These are phyloP conservation scores for Pholiota adiposa DNA, from an alignment of 1,284 basidiomycete species.

Conservation along the genomic window DNA sequence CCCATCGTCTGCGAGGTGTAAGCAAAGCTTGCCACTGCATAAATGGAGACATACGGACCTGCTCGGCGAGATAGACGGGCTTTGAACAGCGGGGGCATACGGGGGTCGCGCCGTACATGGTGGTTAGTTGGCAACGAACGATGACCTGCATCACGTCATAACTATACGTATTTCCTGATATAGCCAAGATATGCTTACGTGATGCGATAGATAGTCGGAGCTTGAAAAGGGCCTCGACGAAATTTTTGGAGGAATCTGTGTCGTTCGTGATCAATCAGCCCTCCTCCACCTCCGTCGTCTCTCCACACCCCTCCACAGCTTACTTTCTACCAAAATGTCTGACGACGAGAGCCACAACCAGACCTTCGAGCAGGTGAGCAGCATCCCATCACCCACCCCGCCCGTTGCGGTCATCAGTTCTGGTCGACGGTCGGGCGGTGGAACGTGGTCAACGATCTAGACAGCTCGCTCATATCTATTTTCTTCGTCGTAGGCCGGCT, in stretches of 20 bases:
- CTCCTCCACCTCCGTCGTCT: not conserved
- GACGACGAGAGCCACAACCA: conserved; percentile 93
- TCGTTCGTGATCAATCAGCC: conserved; percentile 24
- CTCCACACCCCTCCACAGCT: conserved; percentile 1
- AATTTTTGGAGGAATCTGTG: conserved; percentile 29
- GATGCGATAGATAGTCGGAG: conserved; percentile 29
- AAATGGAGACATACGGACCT: conserved; percentile 45
- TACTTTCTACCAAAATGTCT: conserved; percentile 62
- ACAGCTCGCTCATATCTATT: conserved; percentile 15
- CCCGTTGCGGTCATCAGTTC: not conserved
- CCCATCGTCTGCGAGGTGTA: conserved; percentile 64
- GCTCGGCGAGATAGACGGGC: conserved; percentile 80
- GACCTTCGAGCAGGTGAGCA: conserved; percentile 77
- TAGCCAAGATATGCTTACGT: conserved; percentile 26
- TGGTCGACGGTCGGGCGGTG: not conserved
- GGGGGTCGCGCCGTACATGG: conserved; percentile 52
- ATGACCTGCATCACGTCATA: not conserved
- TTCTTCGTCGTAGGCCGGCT: conserved; percentile 52
- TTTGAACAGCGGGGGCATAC: conserved; percentile 69
- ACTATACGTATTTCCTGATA: conserved; percentile 16
- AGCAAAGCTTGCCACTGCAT: conserved; percentile 5
- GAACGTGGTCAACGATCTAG: not conserved
- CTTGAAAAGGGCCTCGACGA: conserved; percentile 32
- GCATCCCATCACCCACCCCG: not conserved
- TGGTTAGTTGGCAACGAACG: not conserved